phyloP scores from a whole-genome alignment of 306 rosid genomes.

The Citrullus mucosospermus region DNA sequence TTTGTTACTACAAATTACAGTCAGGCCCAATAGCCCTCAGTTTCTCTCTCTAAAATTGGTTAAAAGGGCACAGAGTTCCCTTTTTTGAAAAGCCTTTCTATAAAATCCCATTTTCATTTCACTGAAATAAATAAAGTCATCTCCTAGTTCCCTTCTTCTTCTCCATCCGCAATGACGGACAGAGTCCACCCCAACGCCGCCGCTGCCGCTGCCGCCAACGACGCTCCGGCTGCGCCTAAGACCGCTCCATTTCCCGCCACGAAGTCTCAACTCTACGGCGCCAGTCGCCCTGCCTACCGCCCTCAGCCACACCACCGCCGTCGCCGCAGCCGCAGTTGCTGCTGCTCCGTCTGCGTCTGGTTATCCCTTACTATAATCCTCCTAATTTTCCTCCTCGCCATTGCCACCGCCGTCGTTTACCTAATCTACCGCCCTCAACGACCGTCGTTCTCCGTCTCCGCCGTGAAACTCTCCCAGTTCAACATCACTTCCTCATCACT shows the following conservation, averaged over 20 bases:
- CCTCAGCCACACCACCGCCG: slow-evolving; percentile 14
- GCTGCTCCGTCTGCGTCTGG: slow-evolving; percentile 52
- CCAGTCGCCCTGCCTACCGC: slow-evolving; percentile 6
- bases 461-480: slow-evolving; percentile 24
- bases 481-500: slow-evolving; percentile 21
- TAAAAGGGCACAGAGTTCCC: not conserved
- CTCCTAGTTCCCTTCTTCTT: not conserved
- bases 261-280: slow-evolving; percentile 9
- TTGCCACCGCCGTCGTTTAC: slow-evolving; percentile 37
- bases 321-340: slow-evolving; percentile 28
- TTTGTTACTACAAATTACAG: not conserved
- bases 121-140: not conserved
- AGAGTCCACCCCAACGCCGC: slow-evolving; percentile 6
- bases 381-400: slow-evolving; percentile 37
- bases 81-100: not conserved
- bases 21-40: not conserved
- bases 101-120: not conserved
- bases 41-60: not conserved
- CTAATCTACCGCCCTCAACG: slow-evolving; percentile 50
- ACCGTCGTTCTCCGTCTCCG: slow-evolving; percentile 24
- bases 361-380: slow-evolving; percentile 30
- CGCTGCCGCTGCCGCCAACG: not conserved
- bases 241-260: slow-evolving; percentile 6
- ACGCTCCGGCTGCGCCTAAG: not conserved
- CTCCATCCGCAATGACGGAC: not conserved